A percentile compares a stretch with the other conserved stretches of the same genome.
These are phyloP conservation scores for Pleurotus giganteus DNA, from an alignment of 768 basidiomycete species.

Conservation along the genomic window DNA sequence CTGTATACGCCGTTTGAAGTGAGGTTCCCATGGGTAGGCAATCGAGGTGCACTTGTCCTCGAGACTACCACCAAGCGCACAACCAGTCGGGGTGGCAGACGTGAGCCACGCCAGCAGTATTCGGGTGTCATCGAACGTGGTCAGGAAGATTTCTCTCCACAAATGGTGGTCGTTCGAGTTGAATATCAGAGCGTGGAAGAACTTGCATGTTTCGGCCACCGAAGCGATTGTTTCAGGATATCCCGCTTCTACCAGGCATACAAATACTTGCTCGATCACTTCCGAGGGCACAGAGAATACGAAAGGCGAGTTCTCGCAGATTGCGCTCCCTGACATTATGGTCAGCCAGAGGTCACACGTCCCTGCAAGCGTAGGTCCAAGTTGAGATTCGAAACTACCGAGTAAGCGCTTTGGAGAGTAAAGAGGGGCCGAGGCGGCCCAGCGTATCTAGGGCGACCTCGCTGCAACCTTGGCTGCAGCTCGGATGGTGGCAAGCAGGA, in stretches of 20 bases:
- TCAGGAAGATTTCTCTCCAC: constrained; percentile 49
- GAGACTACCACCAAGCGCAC: background rate
- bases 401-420: no score
- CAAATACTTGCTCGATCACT: constrained; percentile 36
- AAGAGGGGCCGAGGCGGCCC: no score
- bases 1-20: background rate
- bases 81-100: constrained; percentile 4
- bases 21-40: constrained; percentile 1
- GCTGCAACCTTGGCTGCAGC: no score
- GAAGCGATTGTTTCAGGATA: constrained; percentile 31
- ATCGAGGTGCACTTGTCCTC: constrained; percentile 15
- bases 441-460: no score
- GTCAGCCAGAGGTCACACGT: no score
- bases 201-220: constrained; percentile 33
- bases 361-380: no score
- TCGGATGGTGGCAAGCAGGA: no score
- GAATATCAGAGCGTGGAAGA: constrained; percentile 34
- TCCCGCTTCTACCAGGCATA: constrained; percentile 18
- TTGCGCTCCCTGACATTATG: no score
- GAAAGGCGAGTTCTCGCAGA: constrained; percentile 14
- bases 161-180: constrained; percentile 31
- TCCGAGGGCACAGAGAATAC: constrained; percentile 33
- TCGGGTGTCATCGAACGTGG: constrained; percentile 50
- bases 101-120: constrained; percentile 12
- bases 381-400: no score